These are phyloP conservation scores for Collybia nuda DNA, from an alignment of 768 basidiomycete genomes.

Conservation along the genomic window DNA sequence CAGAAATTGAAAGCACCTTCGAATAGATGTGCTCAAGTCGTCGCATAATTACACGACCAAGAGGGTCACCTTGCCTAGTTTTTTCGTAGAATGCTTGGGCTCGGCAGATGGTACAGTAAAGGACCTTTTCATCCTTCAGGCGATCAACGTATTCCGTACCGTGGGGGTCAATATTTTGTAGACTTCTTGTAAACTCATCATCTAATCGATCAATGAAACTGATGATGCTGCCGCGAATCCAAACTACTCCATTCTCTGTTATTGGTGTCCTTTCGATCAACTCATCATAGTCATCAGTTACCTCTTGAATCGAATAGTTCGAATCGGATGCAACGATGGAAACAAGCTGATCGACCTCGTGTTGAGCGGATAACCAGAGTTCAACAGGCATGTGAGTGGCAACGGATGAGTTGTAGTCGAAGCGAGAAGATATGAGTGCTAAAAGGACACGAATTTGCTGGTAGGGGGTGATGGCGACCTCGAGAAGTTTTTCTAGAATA, in stretches of 20 bases:
- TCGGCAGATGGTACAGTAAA: slow-evolving; percentile 92
- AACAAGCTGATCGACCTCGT: slow-evolving; percentile 87
- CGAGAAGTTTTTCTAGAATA: slow-evolving; percentile 83
- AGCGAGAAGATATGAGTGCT: slow-evolving; percentile 90
- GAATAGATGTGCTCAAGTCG: slow-evolving; percentile 97
- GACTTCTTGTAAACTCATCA: slow-evolving; percentile 95
- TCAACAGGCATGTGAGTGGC: slow-evolving; percentile 90
- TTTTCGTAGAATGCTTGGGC: slow-evolving; percentile 91
- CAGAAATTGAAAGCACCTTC: slow-evolving; percentile 55
- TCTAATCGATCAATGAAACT: slow-evolving; percentile 95
- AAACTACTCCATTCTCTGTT: slow-evolving; percentile 71
- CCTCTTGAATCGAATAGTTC: slow-evolving; percentile 82
- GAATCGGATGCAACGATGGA: slow-evolving; percentile 70
- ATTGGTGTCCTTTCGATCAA: slow-evolving; percentile 77
- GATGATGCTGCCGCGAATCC: slow-evolving; percentile 93
- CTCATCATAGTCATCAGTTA: slow-evolving; percentile 91
- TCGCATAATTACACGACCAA: slow-evolving; percentile 89
- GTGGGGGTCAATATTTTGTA: slow-evolving; percentile 98
- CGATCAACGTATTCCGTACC: slow-evolving; percentile 99
- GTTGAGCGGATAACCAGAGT: slow-evolving; percentile 84
- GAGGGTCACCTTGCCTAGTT: slow-evolving; percentile 71
- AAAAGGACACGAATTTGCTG: slow-evolving; percentile 93
- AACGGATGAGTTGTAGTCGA: slow-evolving; percentile 93
- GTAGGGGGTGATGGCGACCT: slow-evolving; percentile 85
- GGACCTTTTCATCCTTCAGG: slow-evolving; percentile 90